Evolutionary conservation across 768 basidiomycete genomes (phyloP), one percentile per base, ranked within the genome.

Genomic region (Mycena floridula): DNA sequence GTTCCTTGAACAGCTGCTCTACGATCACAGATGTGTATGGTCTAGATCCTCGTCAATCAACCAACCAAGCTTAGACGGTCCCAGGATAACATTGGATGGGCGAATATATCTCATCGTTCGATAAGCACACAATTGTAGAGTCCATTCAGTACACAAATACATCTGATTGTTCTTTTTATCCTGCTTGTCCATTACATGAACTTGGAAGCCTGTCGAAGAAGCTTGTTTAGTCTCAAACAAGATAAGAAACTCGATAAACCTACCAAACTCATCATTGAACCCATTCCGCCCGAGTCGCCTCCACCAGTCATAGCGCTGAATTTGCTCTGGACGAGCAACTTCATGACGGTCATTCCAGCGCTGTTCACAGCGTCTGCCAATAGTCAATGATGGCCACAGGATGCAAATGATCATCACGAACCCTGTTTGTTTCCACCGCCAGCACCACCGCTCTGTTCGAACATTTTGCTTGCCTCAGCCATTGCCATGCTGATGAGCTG

Each of bases 401-500:
- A n/a, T n/a, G n/a, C n/a, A n/a, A n/a, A n/a, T n/a, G n/a, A n/a
- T n/a, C n/a, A n/a, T n/a, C n/a, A n/a, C n/a, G n/a, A n/a, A n/a
- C n/a, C n/a, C n/a, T 94, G 90, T 65, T 88, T 89, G 58, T 73
- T 73, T 8, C 83, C 81, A 9, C 76, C 73, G 4, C 79, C 67
- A 3, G 77, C 73, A 7, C 80, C 79, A 16, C 84, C 85, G 21
- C 76, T 71, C 50, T 74, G 64, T 54, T 89, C 87, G 52, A 92
- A 86, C 40, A 89, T 63, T 58, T 88, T 85, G 13, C 75, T 67
- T 0, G 81, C 85, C 53, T 94, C 84, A 0, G 79, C 77, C 89
- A 95, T 90, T 4, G 92, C 91, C 61, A 90, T 62, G 55, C 85
- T 85, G 63, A 95, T 81, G 47, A 94, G 66, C 60, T 93, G 61